Evolutionary conservation across 441 rosid species (phyloP).

Genomic region (Bocquillonia castaneifolia): DNA sequence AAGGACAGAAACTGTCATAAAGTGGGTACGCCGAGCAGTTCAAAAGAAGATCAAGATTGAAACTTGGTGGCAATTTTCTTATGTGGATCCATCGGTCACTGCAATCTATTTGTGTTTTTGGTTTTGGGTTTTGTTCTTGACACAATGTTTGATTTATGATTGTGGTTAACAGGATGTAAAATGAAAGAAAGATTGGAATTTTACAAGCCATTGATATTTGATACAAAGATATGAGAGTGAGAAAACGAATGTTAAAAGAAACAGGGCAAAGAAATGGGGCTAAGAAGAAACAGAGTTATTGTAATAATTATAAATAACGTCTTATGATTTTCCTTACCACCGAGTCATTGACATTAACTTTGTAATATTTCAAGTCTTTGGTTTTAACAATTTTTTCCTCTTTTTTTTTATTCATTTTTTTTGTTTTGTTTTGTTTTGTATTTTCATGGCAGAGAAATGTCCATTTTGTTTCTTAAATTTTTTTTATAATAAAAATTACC

Average conservation of each 20-base stretch:
- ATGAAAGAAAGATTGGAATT: slow-evolving; percentile 20
- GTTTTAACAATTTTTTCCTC: too few species aligned
- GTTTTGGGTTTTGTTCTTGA: slow-evolving; percentile 24
- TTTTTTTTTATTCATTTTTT: too few species aligned
- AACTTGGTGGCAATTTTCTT: slow-evolving; percentile 61
- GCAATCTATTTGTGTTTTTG: slow-evolving; percentile 38
- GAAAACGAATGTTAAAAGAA: slow-evolving; percentile 1
- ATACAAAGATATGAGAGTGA: slow-evolving; percentile 15
- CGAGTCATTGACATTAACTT: too few species aligned
- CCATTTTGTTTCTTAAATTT: too few species aligned
- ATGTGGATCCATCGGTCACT: slow-evolving; percentile 77
- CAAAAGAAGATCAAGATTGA: slow-evolving; percentile 80
- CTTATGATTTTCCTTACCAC: background rate
- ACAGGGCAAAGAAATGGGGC: background rate
- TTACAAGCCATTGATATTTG: slow-evolving; percentile 39
- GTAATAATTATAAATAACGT: background rate
- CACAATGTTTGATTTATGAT: slow-evolving; percentile 20
- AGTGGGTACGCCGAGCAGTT: slow-evolving; percentile 66
- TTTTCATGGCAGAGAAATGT: too few species aligned
- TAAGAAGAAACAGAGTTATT: background rate
- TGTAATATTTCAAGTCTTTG: too few species aligned
- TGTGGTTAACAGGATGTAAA: slow-evolving; percentile 28
- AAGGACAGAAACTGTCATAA: slow-evolving; percentile 58
- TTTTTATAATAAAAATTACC: too few species aligned
- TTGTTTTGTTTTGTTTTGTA: too few species aligned